Base-by-base conservation (phyloP, 768 basidiomycete genomes). In the Tulasnella sp. region DNA sequence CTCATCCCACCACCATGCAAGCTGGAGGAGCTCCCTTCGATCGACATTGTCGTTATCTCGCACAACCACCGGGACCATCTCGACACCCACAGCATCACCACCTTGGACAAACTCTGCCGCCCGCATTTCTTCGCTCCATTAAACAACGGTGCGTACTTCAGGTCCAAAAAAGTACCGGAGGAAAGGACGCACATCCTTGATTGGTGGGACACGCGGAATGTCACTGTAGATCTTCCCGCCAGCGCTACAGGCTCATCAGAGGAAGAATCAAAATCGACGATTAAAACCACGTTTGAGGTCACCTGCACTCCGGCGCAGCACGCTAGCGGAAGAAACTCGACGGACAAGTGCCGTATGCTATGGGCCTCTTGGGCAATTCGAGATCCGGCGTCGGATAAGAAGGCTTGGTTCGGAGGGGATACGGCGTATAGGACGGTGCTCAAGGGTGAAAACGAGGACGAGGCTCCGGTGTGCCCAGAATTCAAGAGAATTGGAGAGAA, bases 401-500 rank as follows among this genome's bases (percentile, higher is more conserved):
- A 88, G 74, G 83, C 89, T 23, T 91, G 85, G 81, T 93, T 93
- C 82, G 91, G 85, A 7, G 92, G 92, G 16, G 92, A 92, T 82
- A 93, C 91, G 0, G 91, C 89, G 11, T 89, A 90, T 82, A 84
- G 88, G 32, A 80, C 86, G 0, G 89, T 90, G 20, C 79, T 79
- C 70, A 85, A 84, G 79, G 87, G 86, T 0, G 85, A 88, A 75
- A 48, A 77, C 15, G 76, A 77, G 20, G 82, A 87, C 86, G 80
- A 89, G 87, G 85, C 88, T 1, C 88, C 91, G 0, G 83, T 86
- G 15, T 93, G 92, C 82, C 93, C 92, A 6, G 92, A 88, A 5
- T 94, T 94, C 83, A 87, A 87, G 81, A 88, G 91, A 83, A 90
- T 94, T 73, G 93, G 92, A 2, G 85, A 88, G 71, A 83, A 82